These are phyloP conservation scores for Seiridium unicorne DNA, from an alignment of 2,329 filamentous ascomycete genomes.

Conservation along the genomic window DNA sequence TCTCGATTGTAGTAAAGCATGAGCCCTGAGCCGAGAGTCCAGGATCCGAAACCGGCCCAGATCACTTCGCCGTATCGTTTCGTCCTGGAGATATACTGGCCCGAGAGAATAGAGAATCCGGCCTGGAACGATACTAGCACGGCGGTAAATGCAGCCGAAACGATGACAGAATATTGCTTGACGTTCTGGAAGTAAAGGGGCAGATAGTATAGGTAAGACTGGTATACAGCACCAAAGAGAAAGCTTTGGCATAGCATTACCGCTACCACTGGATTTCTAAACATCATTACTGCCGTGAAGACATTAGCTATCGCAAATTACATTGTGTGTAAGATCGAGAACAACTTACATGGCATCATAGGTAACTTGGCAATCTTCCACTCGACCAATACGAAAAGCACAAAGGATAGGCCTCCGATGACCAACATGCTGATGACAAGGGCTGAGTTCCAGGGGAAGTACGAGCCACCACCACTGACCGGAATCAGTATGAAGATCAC, in stretches of 20 bases:
- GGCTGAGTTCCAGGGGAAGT: conserved; percentile 54
- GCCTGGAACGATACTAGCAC: conserved; percentile 48
- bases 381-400: conserved; percentile 53
- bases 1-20: conserved; percentile 45
- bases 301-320: not conserved
- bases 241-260: conserved; percentile 58
- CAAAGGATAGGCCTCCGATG: conserved; percentile 42
- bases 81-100: conserved; percentile 55
- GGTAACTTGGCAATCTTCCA: conserved; percentile 54
- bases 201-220: conserved; percentile 58
- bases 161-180: conserved; percentile 27
- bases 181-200: conserved; percentile 63
- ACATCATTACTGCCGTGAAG: conserved; percentile 42
- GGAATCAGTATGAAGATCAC: conserved; percentile 63
- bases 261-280: conserved; percentile 49
- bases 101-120: conserved; percentile 44
- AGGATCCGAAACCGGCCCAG: conserved; percentile 36
- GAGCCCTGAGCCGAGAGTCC: conserved; percentile 47
- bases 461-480: conserved; percentile 55
- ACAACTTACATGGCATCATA: conserved; percentile 50
- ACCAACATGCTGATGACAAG: conserved; percentile 60
- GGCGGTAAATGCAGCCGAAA: conserved; percentile 50
- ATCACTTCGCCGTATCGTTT: conserved; percentile 61
- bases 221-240: conserved; percentile 59
- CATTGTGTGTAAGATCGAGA: too few relatives aligned